A percentile compares a stretch with the other conserved stretches of the same genome.
These are phyloP conservation scores for Botryobasidium botryosum DNA, from an alignment of 768 basidiomycete genomes.

Conservation along the genomic window DNA sequence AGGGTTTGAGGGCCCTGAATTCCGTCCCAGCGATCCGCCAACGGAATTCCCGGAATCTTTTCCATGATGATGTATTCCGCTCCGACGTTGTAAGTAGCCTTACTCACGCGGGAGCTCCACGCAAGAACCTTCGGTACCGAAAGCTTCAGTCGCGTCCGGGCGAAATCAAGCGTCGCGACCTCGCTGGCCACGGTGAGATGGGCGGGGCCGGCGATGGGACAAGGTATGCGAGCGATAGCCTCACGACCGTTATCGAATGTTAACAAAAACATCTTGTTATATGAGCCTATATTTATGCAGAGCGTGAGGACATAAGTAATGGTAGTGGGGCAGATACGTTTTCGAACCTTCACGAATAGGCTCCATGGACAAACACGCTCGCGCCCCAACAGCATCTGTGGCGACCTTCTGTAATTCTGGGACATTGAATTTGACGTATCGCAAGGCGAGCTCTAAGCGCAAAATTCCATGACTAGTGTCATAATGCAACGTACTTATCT, in stretches of 20 bases:
- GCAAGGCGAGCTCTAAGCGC: background rate
- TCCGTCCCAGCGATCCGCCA: too few relatives aligned
- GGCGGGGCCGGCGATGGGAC: slow-evolving; percentile 24
- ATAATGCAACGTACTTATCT: background rate
- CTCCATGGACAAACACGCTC: background rate
- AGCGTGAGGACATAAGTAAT: background rate
- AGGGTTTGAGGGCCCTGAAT: too few relatives aligned
- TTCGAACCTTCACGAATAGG: background rate
- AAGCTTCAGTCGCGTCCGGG: slow-evolving; percentile 24
- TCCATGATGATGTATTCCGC: slow-evolving; percentile 34
- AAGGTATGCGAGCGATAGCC: slow-evolving; percentile 29
- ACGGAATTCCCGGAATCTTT: too few relatives aligned
- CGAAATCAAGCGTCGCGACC: slow-evolving; percentile 29
- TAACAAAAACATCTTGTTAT: slow-evolving; percentile 27
- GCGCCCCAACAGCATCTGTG: background rate
- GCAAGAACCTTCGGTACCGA: slow-evolving; percentile 28
- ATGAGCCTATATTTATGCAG: slow-evolving; percentile 19
- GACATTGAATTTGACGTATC: slow-evolving; percentile 1
- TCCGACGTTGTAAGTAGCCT: slow-evolving; percentile 21
- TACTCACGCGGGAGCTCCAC: slow-evolving; percentile 21
- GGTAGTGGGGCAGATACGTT: too few relatives aligned
- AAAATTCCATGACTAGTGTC: too few relatives aligned
- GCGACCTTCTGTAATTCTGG: background rate
- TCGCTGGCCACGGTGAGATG: slow-evolving; percentile 29
- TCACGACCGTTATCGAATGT: slow-evolving; percentile 22